phyloP scores from a whole-genome alignment of 345 rosid species.

The Moricandia arvensis region DNA sequence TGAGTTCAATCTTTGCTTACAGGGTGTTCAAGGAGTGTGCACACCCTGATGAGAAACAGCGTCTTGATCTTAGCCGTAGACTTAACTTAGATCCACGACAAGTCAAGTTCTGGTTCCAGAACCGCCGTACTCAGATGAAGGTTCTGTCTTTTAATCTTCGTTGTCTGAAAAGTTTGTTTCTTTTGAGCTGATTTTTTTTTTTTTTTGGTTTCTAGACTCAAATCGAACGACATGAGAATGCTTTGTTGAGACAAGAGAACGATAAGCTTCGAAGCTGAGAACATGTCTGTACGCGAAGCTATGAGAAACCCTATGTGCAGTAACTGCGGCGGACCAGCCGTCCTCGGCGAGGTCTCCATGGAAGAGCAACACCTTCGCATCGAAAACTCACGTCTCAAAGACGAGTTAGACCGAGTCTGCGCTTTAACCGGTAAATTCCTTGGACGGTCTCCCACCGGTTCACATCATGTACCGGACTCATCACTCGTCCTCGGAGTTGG shows the following conservation, averaged over 20 bases:
- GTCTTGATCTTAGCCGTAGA: slow-evolving; percentile 75
- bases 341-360: slow-evolving; percentile 70
- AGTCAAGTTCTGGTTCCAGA: slow-evolving; percentile 94
- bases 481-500: slow-evolving; percentile 66
- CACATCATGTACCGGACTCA: slow-evolving; percentile 59
- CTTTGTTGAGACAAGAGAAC: neutral
- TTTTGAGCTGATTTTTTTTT: neutral
- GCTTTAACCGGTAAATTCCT: slow-evolving; percentile 87
- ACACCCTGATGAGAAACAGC: slow-evolving; percentile 88
- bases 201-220: neutral
- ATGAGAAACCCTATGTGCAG: slow-evolving; percentile 88
- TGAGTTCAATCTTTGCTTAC: neutral
- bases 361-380: slow-evolving; percentile 90
- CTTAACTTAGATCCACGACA: slow-evolving; percentile 83
- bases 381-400: slow-evolving; percentile 82
- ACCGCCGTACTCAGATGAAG: slow-evolving; percentile 97
- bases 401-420: slow-evolving; percentile 81
- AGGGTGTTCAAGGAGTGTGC: slow-evolving; percentile 83
- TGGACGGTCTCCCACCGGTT: slow-evolving; percentile 56
- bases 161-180: neutral
- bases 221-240: neutral
- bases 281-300: slow-evolving; percentile 48
- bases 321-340: slow-evolving; percentile 89
- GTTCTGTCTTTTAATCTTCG: slow-evolving; percentile 29
- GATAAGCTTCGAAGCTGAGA: neutral